Conservation (phyloP, 306 rosid species). For the Cucumis melo region DNA sequence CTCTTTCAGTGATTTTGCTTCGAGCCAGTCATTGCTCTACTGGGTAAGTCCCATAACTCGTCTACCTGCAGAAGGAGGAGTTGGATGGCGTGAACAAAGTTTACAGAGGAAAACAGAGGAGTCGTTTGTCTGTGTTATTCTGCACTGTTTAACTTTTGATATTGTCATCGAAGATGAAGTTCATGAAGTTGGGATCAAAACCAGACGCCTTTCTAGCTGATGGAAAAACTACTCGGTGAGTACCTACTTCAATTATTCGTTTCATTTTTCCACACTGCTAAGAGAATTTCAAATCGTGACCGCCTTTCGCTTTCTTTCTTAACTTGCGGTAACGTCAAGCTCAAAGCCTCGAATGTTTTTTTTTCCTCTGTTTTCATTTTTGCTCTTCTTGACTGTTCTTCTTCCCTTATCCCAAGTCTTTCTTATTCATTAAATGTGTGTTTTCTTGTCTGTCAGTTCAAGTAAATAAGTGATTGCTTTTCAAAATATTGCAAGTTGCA, state of each 20-base stretch:
- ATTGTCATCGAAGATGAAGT: constrained; percentile 51
- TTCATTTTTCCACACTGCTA: background rate
- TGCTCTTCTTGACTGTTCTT: background rate
- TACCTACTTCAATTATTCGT: background rate
- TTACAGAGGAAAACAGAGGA: background rate
- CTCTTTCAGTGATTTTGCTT: constrained; percentile 10
- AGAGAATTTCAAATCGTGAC: background rate
- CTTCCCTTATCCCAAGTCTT: background rate
- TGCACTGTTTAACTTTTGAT: background rate
- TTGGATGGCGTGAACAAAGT: background rate
- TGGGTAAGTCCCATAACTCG: background rate
- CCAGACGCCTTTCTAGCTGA: constrained; percentile 79
- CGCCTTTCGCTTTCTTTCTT: background rate
- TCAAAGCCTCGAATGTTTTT: background rate
- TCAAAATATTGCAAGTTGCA: background rate
- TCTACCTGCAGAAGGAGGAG: background rate
- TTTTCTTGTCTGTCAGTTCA: background rate
- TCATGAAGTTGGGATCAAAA: constrained; percentile 93
- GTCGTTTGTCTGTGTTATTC: background rate
- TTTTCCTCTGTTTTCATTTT: background rate
- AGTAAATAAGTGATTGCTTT: background rate
- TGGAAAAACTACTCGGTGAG: constrained; percentile 58
- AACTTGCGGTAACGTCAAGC: background rate
- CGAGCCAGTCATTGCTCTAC: background rate
- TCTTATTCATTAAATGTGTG: background rate